Conservation (phyloP, 164 flowering plant genomes). For the Nymphaea colorata region DNA sequence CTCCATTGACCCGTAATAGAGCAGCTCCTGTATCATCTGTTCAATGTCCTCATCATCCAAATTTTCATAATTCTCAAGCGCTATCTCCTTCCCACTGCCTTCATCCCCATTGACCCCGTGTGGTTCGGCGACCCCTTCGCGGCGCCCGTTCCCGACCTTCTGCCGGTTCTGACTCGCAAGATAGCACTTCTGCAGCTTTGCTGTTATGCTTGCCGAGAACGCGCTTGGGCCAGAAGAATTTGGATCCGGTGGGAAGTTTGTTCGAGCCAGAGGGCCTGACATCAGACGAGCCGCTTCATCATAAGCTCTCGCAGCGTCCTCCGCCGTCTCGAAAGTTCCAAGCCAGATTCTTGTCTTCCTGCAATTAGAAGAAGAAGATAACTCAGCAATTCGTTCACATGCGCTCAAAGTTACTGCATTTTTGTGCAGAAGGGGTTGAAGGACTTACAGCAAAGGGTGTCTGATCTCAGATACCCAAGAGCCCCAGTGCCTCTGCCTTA, state of each 20-base stretch:
- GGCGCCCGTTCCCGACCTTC: neutral
- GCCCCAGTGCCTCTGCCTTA: constrained; percentile 20
- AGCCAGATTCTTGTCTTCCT: constrained; percentile 20
- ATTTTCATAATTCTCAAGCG: constrained; percentile 1
- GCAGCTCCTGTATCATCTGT: constrained; percentile 15
- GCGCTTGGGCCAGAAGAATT: neutral
- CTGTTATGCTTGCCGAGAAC: constrained; percentile 8
- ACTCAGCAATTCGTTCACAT: neutral
- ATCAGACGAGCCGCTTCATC: constrained; percentile 16
- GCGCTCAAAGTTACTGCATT: neutral
- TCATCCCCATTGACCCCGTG: neutral
- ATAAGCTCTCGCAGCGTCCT: constrained; percentile 16
- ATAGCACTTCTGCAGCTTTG: constrained; percentile 10
- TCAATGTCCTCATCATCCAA: constrained; percentile 9
- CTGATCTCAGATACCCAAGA: constrained; percentile 20
- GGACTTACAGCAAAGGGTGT: constrained; percentile 15
- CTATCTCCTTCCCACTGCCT: neutral
- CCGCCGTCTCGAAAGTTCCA: constrained; percentile 17
- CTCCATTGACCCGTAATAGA: constrained; percentile 12
- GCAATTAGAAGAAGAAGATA: neutral
- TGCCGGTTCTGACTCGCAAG: neutral
- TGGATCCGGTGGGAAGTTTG: constrained; percentile 14
- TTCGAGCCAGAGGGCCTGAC: constrained; percentile 11
- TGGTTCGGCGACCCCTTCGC: neutral
- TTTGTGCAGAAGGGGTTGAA: neutral